These are phyloP conservation scores for Thermothielavioides terrestris DNA, from an alignment of 495 filamentous ascomycete species.

Conservation along the genomic window DNA sequence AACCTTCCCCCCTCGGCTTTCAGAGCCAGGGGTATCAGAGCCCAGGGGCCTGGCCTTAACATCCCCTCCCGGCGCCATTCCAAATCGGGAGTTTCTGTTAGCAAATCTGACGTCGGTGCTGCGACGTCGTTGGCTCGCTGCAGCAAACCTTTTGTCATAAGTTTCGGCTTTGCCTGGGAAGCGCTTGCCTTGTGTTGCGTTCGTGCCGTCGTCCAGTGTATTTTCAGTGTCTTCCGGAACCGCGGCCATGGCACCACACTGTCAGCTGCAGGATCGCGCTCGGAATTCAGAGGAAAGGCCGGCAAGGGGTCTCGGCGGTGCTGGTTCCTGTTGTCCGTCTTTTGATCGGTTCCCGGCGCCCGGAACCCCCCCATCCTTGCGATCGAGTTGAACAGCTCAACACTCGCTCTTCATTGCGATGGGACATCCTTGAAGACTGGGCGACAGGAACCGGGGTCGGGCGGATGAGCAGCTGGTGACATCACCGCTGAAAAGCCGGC, in stretches of 20 bases:
- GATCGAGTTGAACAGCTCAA: too few species aligned
- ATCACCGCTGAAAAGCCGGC: too few species aligned
- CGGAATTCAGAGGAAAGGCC: background rate
- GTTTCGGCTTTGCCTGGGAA: constrained; percentile 2
- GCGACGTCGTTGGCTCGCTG: constrained; percentile 4
- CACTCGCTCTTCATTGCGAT: too few species aligned
- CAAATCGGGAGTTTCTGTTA: constrained; percentile 23
- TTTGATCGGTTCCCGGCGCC: too few species aligned
- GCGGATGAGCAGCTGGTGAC: too few species aligned
- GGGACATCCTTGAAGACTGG: too few species aligned
- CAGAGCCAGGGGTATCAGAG: background rate
- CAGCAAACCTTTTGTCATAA: constrained; percentile 5
- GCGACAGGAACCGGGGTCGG: too few species aligned
- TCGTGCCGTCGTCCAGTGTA: too few species aligned
- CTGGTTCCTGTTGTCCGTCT: background rate
- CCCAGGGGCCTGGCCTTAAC: background rate
- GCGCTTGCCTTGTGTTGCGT: background rate
- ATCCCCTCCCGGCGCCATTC: constrained; percentile 8
- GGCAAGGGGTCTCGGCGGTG: too few species aligned
- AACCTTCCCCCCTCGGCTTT: background rate
- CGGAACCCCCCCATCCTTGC: too few species aligned
- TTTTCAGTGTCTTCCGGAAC: too few species aligned
- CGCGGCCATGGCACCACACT: background rate
- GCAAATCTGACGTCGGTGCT: constrained; percentile 25
- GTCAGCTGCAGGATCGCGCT: constrained; percentile 1